These are phyloP conservation scores for Nematocida ironsii DNA, from an alignment of 371 early-diverging fungal species.

Conservation along the genomic window DNA sequence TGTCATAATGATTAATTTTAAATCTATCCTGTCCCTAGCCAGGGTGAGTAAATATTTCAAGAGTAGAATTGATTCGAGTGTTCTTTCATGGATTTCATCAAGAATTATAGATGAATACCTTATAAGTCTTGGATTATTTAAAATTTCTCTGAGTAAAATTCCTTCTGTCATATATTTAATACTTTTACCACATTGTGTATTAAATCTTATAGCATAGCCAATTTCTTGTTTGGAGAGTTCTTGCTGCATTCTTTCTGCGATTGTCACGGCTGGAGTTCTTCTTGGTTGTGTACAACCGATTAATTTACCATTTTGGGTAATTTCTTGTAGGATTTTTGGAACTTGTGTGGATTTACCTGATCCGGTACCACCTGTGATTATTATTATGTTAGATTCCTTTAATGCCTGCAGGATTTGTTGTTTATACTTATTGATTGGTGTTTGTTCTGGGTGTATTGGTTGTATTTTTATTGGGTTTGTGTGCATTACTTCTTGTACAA, in stretches of 20 bases:
- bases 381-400: constrained; percentile 30
- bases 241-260: constrained; percentile 53
- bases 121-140: constrained; percentile 13
- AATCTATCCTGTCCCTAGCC: constrained; percentile 43
- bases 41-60: constrained; percentile 53
- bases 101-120: constrained; percentile 55
- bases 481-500: neutral
- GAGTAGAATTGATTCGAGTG: constrained; percentile 48
- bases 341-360: constrained; percentile 64
- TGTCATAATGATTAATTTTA: constrained; percentile 74
- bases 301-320: constrained; percentile 46
- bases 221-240: constrained; percentile 16
- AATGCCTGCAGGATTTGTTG: constrained; percentile 43
- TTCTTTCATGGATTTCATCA: constrained; percentile 66
- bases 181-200: constrained; percentile 28
- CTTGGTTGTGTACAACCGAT: constrained; percentile 65
- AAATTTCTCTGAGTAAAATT: constrained; percentile 56
- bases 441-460: neutral
- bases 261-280: constrained; percentile 58
- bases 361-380: constrained; percentile 63
- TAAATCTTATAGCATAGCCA: constrained; percentile 60
- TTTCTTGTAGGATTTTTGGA: constrained; percentile 58
- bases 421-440: constrained; percentile 73
- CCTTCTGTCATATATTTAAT: constrained; percentile 68
- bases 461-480: neutral